Evolutionary conservation across 345 rosid species (phyloP), one percentile per base, ranked within the genome.

Genomic region (Leavenworthia alabamica): DNA sequence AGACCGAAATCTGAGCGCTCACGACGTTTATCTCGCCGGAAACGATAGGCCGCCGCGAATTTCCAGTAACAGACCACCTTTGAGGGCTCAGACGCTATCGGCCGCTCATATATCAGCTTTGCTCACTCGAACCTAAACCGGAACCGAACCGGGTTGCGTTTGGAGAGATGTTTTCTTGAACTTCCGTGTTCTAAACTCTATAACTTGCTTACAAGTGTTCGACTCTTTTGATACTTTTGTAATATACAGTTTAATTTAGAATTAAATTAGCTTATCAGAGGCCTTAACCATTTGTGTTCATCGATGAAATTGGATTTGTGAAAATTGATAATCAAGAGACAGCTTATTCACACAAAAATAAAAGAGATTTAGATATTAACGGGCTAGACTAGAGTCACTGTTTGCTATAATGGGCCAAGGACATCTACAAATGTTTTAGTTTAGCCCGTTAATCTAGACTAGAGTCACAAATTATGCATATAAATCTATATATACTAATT

Each of bases 31-130:
- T 2, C 31, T 11, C 20, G 24, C 37, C 29, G 68, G 68, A 12
- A 54, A 37, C 20, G 55, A 45, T 8, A 57, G 71, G 4, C 71
- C 75, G 4, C 35, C 66, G 49, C 56, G 75, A 51, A 33, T 71
- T 20, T 1, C 66, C 56, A 62, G 66, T 11, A 64, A 51, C 16
- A 50, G 66, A 57, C 37, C 61, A 15, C 71, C 71, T 9, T 23
- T 5, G 3, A 64, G 71, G 37, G 66, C 75, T 1, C 75, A 71
- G 16, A 64, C 75, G 27, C 75, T 64, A 28, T 71, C 75, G 32
- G 66, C 71, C n/a, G 51, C 75, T 42, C 75, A 64, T 64, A 64
- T 64, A 3, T 71, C 75, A 28, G 28, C 66, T 42, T 57, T 71
- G 44, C 56, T 71, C 10, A 58, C 62, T 24, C 56, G 43, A 42